Conservation (phyloP, 768 basidiomycete genomes). For the Auriculariales sp. region DNA sequence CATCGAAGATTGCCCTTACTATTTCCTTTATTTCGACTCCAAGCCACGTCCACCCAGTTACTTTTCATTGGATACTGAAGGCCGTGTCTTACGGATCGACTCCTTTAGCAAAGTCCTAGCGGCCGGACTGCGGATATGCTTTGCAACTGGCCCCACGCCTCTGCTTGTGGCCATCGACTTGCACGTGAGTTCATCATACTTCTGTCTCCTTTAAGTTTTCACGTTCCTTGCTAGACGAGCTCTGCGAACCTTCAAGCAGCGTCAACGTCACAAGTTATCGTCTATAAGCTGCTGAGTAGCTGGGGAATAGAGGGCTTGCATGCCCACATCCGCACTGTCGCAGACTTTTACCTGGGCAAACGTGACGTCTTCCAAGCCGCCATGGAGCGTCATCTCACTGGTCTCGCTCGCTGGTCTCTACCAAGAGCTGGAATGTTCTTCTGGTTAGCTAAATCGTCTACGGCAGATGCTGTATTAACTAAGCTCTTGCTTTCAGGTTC, state of each 20-base stretch:
- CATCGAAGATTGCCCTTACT: conserved; percentile 77
- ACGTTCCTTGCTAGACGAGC: conserved; percentile 33
- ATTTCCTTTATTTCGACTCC: conserved; percentile 52
- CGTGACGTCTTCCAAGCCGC: conserved; percentile 66
- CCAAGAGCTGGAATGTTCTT: conserved; percentile 85
- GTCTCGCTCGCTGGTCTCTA: conserved; percentile 54
- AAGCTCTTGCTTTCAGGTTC: conserved; percentile 34
- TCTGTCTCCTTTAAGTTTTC: neutral
- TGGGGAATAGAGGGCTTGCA: conserved; percentile 73
- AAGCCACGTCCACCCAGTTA: conserved; percentile 57
- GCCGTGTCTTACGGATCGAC: conserved; percentile 78
- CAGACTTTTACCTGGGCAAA: conserved; percentile 59
- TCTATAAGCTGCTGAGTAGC: conserved; percentile 36
- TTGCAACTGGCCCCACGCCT: conserved; percentile 56
- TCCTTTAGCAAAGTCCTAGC: conserved; percentile 76
- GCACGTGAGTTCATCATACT: conserved; percentile 31
- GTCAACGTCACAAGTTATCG: conserved; percentile 49
- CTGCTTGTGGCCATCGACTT: conserved; percentile 57
- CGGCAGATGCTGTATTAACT: neutral
- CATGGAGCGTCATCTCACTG: conserved; percentile 62
- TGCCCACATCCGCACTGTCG: conserved; percentile 49
- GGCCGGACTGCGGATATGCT: conserved; percentile 69
- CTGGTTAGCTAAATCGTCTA: conserved; percentile 34
- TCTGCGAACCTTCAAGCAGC: conserved; percentile 54
- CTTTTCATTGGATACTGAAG: conserved; percentile 65